Base-by-base conservation (phyloP, 345 rosid species). In the Luvunga scandens region DNA sequence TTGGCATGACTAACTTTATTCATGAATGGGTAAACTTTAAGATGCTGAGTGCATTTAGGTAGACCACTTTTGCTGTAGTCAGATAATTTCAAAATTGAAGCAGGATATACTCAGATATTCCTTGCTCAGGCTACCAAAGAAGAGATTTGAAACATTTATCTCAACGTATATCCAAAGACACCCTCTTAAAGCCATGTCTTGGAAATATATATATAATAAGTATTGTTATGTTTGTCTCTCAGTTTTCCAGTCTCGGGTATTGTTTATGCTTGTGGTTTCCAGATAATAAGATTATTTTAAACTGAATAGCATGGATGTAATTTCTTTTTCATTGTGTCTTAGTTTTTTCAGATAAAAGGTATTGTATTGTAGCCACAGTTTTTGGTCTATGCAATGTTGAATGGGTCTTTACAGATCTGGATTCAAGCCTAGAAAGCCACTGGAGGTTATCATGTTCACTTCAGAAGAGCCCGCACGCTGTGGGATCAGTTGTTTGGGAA, bases 391-490 rank as follows among this genome's bases (percentile, higher is more conserved):
- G 24, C 55, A 60, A 48, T 72, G 65, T 81, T 81, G 75, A 73
- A 59, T 61, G 36, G 67, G 48, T 71, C 24, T 66, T 64, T 50
- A 6, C 88, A 95, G 99, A 88, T 90, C 90, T 28, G 97, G 96
- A 34, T 91, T 91, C 85, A 92, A 88, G 81, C 96, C 99, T 27
- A 91, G 79, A 91, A 87, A 96, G 66, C 89, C 98, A 66, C 57
- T 95, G 83, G 99, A 95, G 87, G 82, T 93, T 70, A 85, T 95
- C 85, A 78, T 88, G 84, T 93, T 95, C 78, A 95, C 99, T 75
- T 93, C 98, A 12, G 99, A 93, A 89, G 98, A 95, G 85, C 96
- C 99, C 76, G 93, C 98, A 30, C 90, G 98, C 66, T 95, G 90
- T 79, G 99, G 98, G 78, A 95, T 95, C 80, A 48, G 99, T 82